Conservation (phyloP, 768 basidiomycete genomes). For the Pleurotus giganteus region DNA sequence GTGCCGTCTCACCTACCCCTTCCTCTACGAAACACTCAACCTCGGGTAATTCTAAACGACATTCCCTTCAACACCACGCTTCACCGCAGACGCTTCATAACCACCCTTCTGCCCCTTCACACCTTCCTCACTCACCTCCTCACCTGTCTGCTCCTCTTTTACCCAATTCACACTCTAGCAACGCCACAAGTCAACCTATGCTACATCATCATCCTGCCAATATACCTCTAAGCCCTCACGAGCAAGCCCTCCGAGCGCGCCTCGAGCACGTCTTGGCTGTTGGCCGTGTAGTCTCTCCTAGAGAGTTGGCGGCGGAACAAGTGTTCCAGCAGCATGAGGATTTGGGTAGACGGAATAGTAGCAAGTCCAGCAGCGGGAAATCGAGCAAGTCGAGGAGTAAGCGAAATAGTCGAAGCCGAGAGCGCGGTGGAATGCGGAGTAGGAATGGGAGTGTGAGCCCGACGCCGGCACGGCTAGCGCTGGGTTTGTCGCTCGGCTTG, state of each 20-base stretch:
- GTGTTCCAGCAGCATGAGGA: background rate
- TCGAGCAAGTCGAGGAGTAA: slow-evolving; percentile 3
- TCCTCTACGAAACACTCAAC: background rate
- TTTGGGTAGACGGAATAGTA: slow-evolving; percentile 13
- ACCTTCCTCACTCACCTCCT: background rate
- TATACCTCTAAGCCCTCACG: slow-evolving; percentile 41
- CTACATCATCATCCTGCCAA: background rate
- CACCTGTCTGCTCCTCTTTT: background rate
- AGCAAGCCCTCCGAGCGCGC: slow-evolving; percentile 50
- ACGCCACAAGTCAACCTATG: background rate
- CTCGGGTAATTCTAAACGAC: background rate
- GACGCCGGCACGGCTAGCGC: slow-evolving; percentile 18
- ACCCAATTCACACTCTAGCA: background rate
- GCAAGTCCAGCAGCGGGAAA: slow-evolving; percentile 11
- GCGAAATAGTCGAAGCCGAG: slow-evolving; percentile 9
- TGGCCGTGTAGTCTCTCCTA: background rate
- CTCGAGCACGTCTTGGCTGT: slow-evolving; percentile 48
- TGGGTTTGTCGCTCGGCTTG: slow-evolving; percentile 11
- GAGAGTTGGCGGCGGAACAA: background rate
- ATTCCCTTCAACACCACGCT: background rate
- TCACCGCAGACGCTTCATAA: background rate
- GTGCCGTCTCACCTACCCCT: background rate
- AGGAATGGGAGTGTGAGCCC: background rate
- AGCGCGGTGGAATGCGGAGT: slow-evolving; percentile 12
- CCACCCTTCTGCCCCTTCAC: background rate